Base-by-base conservation (phyloP, 371 early-diverging fungal genomes). In the Apophysomyces variabilis region DNA sequence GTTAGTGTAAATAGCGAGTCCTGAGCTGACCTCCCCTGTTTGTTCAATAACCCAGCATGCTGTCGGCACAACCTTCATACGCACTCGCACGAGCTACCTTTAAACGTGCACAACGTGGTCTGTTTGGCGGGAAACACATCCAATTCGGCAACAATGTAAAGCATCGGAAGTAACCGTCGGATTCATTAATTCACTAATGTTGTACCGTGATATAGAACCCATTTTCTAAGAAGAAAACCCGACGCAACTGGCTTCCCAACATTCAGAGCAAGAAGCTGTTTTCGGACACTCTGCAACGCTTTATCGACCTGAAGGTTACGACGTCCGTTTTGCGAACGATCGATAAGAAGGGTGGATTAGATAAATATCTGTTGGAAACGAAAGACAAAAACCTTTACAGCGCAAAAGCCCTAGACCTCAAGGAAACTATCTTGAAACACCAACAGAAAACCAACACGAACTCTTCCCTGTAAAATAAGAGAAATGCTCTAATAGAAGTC, bases 291-390 rank as follows among this genome's bases (percentile, higher is more conserved):
- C 79, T 93, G 11, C 79, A 87, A 60, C 62, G 80, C 56, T 83
- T 77, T 62, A 72, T 91, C 44, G 73, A 78, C 43, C 75, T 94
- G 57, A 86, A 87, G 63, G 87, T 92, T 57, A 90, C 93, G 36
- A 85, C 92, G 1, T 73, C 88, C 5, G 89, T 91, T 4, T 73
- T 93, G 16, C 88, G 93, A 38, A 91, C 93, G 1, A 92, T 94
- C 39, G 93, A 93, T 70, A 91, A 93, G 75, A 93, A 93, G 82
- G 95, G 95, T 38, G 95, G 95, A 8, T 74, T 94, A 32, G 95
- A 94, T 69, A 84, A 82, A 57, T 94, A 93, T 67, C 70, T 94
- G 57, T 77, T 93, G 56, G 81, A 83, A 37, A 92, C 93, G 21
- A 86, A 79, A 43, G 87, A 90, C 60, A 83, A 89, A 66, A 86